phyloP scores from a whole-genome alignment of 148 eudicot species.

The Fagopyrum tataricum region DNA sequence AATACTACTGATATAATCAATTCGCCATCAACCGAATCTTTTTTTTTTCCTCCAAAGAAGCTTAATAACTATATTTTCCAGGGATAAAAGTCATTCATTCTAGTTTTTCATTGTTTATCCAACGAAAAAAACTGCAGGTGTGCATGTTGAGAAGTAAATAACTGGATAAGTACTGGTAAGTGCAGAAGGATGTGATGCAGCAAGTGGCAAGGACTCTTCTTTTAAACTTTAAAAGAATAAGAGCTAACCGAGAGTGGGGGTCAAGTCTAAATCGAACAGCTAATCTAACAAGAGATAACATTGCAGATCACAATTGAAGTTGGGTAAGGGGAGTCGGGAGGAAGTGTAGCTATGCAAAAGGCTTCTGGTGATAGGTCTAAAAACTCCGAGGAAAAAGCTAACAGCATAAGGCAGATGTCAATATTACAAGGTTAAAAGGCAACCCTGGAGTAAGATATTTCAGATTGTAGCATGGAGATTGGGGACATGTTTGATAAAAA shows the following conservation, averaged over 20 bases:
- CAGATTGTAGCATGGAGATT: background rate
- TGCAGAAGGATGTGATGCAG: background rate
- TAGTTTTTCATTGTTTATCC: no score
- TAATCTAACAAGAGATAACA: background rate
- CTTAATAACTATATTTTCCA: background rate
- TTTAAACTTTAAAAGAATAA: background rate
- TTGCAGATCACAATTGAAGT: background rate
- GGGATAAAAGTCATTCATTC: background rate
- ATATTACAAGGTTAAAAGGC: background rate
- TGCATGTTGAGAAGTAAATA: background rate
- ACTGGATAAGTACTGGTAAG: background rate
- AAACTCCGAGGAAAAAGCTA: background rate
- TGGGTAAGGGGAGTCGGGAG: background rate
- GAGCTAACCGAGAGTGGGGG: background rate
- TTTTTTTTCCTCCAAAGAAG: background rate
- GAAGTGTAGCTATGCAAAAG: background rate
- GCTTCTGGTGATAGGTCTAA: background rate
- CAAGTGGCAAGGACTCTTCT: background rate
- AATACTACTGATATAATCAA: background rate
- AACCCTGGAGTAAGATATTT: background rate
- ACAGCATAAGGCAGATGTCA: background rate
- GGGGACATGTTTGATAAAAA: conserved; percentile 6
- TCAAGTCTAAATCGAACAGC: background rate
- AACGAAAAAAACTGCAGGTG: background rate
- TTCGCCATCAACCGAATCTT: background rate